phyloP scores from a whole-genome alignment of 805 yeast species.

The Kodamaea restingae region DNA sequence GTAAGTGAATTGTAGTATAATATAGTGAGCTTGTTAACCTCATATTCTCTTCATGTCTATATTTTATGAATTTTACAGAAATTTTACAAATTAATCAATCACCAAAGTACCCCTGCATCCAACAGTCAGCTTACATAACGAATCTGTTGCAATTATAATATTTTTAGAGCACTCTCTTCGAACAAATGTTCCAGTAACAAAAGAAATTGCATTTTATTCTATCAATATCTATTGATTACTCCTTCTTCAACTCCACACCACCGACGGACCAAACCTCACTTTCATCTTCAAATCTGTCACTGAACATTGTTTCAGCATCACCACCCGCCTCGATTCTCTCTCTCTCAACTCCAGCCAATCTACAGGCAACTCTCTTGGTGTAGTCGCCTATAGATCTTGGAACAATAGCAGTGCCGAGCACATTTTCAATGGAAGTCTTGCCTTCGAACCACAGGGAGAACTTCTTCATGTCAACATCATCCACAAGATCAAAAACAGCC shows the following conservation, averaged over 20 bases:
- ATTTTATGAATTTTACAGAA: too few relatives aligned
- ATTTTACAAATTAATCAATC: too few relatives aligned
- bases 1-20: too few relatives aligned
- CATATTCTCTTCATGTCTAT: too few relatives aligned
- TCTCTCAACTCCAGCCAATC: slow-evolving; percentile 82
- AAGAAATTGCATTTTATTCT: not conserved
- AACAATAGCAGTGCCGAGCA: slow-evolving; percentile 46
- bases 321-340: slow-evolving; percentile 90
- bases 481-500: slow-evolving; percentile 66
- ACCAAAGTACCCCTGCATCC: too few relatives aligned
- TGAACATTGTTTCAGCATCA: slow-evolving; percentile 76
- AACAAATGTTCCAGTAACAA: too few relatives aligned
- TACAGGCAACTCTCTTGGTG: slow-evolving; percentile 81
- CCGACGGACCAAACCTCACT: slow-evolving; percentile 87
- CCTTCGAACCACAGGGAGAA: slow-evolving; percentile 65
- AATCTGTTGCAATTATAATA: too few relatives aligned
- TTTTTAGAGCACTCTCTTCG: too few relatives aligned
- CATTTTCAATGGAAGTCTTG: slow-evolving; percentile 36
- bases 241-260: slow-evolving; percentile 45
- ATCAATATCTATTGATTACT: not conserved
- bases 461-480: slow-evolving; percentile 49
- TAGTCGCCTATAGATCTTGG: slow-evolving; percentile 82
- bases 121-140: too few relatives aligned
- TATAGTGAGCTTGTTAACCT: too few relatives aligned
- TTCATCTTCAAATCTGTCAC: slow-evolving; percentile 85